Percentiles rank a stretch among this genome's conserved stretches.
phyloP scores from a whole-genome alignment of 2,329 filamentous ascomycete species.

The Fusarium haematococcum region DNA sequence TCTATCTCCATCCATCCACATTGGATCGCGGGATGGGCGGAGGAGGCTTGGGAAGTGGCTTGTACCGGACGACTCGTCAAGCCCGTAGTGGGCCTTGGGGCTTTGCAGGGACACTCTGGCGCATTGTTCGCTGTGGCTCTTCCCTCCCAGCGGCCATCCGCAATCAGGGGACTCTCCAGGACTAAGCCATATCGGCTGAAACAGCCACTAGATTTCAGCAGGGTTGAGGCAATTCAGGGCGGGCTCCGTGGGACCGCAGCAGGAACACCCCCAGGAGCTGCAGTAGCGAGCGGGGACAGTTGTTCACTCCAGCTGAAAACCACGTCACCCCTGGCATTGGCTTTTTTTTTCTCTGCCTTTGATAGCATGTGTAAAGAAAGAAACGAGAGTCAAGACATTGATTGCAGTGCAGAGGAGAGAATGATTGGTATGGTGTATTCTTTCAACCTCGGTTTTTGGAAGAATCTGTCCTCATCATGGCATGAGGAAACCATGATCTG shows the following conservation, averaged over 20 bases:
- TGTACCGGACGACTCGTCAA: conserved; percentile 3
- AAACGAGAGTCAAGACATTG: background rate
- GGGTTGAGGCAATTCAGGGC: conserved; percentile 6
- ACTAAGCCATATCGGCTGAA: conserved; percentile 40
- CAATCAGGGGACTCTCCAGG: conserved; percentile 31
- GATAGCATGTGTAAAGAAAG: background rate
- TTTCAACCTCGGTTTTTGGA: background rate
- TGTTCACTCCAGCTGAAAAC: conserved; percentile 37
- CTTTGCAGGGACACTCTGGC: conserved; percentile 13
- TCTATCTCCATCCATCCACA: background rate
- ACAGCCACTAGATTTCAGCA: conserved; percentile 35
- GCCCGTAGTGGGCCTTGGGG: background rate
- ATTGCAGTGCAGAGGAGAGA: background rate
- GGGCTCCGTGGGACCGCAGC: background rate
- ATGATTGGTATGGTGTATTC: background rate
- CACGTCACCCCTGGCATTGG: conserved; percentile 32
- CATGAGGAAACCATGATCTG: background rate
- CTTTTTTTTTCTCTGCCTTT: conserved; percentile 2
- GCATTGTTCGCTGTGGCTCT: conserved; percentile 42
- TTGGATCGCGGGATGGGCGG: conserved; percentile 21
- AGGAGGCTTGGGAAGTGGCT: conserved; percentile 32
- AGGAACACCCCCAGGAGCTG: background rate
- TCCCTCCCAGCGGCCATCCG: conserved; percentile 24
- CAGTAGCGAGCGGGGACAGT: conserved; percentile 22
- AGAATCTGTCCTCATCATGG: background rate